These are phyloP conservation scores for Collybia nuda DNA, from an alignment of 768 basidiomycete genomes.

Conservation along the genomic window DNA sequence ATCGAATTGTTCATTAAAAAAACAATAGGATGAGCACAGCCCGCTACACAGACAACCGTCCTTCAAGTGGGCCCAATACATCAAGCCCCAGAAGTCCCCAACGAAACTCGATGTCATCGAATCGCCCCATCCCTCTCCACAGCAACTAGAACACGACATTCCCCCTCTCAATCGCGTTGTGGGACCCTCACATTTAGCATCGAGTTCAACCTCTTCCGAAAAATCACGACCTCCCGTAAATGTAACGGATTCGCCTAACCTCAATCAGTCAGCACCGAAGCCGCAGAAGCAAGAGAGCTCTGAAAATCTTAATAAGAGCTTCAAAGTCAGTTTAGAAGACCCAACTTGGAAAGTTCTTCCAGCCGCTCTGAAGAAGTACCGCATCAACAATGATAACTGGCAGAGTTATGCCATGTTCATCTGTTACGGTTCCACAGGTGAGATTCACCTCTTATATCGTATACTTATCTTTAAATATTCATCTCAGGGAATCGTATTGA, in stretches of 20 bases:
- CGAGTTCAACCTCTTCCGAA: constrained; percentile 22
- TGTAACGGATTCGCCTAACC: constrained; percentile 30
- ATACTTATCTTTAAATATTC: neutral
- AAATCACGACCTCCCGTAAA: constrained; percentile 31
- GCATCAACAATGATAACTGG: constrained; percentile 98
- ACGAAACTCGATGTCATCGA: constrained; percentile 70
- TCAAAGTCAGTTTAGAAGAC: constrained; percentile 97
- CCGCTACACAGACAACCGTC: constrained; percentile 72
- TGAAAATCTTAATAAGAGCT: constrained; percentile 80
- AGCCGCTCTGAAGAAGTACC: constrained; percentile 97
- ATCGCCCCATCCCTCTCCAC: constrained; percentile 80
- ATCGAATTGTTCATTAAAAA: constrained; percentile 9
- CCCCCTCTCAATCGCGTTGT: constrained; percentile 36
- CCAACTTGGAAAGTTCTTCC: constrained; percentile 99
- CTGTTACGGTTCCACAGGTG: constrained; percentile 92
- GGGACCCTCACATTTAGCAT: constrained; percentile 24
- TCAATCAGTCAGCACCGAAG: constrained; percentile 33
- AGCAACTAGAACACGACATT: constrained; percentile 72
- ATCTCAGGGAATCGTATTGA: constrained; percentile 72
- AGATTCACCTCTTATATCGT: constrained; percentile 16
- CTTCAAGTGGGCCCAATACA: constrained; percentile 87
- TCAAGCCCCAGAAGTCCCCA: constrained; percentile 76
- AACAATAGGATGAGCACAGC: constrained; percentile 32
- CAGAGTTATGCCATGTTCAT: constrained; percentile 99
- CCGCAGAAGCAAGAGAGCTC: constrained; percentile 62